Evolutionary conservation across 148 eudicot species (phyloP), one percentile per base, ranked within the genome.

Genomic region (Camellia granthamiana): DNA sequence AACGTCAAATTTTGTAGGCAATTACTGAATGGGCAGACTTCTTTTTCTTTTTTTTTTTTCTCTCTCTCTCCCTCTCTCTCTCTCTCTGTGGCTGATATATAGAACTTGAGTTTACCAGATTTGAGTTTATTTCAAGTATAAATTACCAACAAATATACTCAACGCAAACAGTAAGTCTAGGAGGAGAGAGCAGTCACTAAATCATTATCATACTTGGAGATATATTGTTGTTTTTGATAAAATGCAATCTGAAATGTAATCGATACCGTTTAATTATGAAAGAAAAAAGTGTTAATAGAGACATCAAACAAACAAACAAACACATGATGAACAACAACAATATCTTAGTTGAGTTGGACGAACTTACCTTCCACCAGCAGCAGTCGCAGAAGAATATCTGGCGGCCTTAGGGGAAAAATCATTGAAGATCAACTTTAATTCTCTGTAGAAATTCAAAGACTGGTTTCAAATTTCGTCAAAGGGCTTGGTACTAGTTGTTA

Each of bases 401-500:
- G 38, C 13, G 55, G 72, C 49, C 19, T 51, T 51, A 0, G 0
- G 60, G 49, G 52, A 52, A 38, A 77, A n/a, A 15, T 55, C 72
- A 52, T 65, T 4, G 46, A 51, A 66, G 62, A 65, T 52, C 62
- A 66, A 51, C 80, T 77, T 77, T 10, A 77, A 18, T 55, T 77
- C 72, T 77, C 80, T 77, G 72, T 0, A 67, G 42, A 18, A 74
- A 41, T n/a, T 23, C 3, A 63, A 63, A 18, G 30, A 16, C 5
- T 63, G 16, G 61, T 14, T 10, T 10, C 61, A 11, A 6, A 58
- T 49, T 49, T 49, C 52, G 7, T 49, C 52, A 0, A 5, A 49
- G 5, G 52, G 52, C 52, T 4, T 4, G 52, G 52, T 3, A 58
- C 12, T 3, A 9, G 61, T 58, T 58, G 13, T 14, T 11, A 11